A percentile compares a stretch with the other conserved stretches of the same genome.
These are phyloP conservation scores for Coemansia sp. DNA, from an alignment of 192 early-diverging fungal genomes.

Conservation along the genomic window DNA sequence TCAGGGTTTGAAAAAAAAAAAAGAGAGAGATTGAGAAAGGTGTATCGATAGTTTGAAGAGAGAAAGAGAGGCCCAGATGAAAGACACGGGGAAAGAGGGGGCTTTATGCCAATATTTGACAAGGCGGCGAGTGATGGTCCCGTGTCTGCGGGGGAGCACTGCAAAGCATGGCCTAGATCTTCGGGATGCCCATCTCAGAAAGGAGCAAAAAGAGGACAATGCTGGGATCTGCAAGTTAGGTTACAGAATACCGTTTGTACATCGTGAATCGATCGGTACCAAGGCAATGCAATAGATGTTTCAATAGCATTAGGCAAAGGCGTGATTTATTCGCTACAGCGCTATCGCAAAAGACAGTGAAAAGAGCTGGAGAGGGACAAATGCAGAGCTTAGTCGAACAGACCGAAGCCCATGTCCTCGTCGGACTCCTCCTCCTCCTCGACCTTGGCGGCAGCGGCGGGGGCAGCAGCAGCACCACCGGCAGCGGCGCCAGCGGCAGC, in stretches of 20 bases:
- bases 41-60: neutral
- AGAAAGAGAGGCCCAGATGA: neutral
- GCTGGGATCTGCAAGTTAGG: neutral
- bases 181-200: neutral
- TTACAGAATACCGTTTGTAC: neutral
- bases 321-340: neutral
- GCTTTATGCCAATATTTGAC: neutral
- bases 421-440: slow-evolving; percentile 87
- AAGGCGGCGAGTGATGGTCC: neutral
- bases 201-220: neutral
- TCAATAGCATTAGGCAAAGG: neutral
- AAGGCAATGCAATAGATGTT: too few species aligned
- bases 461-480: slow-evolving; percentile 64
- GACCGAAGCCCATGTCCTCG: slow-evolving; percentile 97
- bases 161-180: neutral
- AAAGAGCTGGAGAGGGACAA: neutral
- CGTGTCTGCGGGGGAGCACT: neutral
- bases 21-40: neutral
- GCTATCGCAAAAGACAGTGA: neutral
- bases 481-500: slow-evolving; percentile 64
- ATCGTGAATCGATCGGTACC: neutral
- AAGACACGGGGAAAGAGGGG: neutral
- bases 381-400: slow-evolving; percentile 81
- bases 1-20: neutral
- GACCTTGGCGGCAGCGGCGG: slow-evolving; percentile 58